A percentile compares a stretch with the other conserved stretches of the same genome.
Conservation (phyloP, 495 filamentous ascomycete species). For the Hypoxylon trugodes region DNA sequence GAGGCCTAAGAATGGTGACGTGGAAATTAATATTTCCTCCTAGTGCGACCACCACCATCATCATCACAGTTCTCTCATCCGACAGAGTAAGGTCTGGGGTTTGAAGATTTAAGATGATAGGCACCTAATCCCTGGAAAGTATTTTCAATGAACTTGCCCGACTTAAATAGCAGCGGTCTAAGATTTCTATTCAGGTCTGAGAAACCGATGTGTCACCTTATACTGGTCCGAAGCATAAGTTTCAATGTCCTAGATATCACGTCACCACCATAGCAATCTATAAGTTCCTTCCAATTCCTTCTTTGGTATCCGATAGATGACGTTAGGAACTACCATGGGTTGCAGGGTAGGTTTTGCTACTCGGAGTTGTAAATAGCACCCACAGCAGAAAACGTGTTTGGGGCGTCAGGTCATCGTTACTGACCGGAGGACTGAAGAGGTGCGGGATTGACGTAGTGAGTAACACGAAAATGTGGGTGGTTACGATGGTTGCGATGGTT, state of each 20-base stretch:
- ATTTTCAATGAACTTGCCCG: too few relatives aligned
- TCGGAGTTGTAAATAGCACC: background rate
- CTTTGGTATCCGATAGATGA: too few relatives aligned
- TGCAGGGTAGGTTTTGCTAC: too few relatives aligned
- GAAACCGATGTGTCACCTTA: background rate
- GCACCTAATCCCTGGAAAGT: too few relatives aligned
- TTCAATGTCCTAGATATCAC: conserved; percentile 17
- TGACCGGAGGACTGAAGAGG: conserved; percentile 3
- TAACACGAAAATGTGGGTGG: conserved; percentile 21
- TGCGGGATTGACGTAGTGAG: conserved; percentile 27
- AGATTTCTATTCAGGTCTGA: too few relatives aligned
- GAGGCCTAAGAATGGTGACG: conserved; percentile 29
- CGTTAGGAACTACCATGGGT: too few relatives aligned
- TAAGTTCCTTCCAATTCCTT: background rate
- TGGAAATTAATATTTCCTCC: conserved; percentile 18
- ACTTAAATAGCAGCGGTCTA: too few relatives aligned
- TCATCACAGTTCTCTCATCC: conserved; percentile 4
- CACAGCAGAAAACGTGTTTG: conserved; percentile 13
- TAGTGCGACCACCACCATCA: too few relatives aligned
- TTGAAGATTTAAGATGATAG: too few relatives aligned
- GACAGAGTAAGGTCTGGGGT: background rate
- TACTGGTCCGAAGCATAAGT: background rate
- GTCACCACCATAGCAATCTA: conserved; percentile 12
- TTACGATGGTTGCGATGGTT: too few relatives aligned
- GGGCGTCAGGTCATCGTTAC: conserved; percentile 18